phyloP scores from a whole-genome alignment of 2,329 filamentous ascomycete genomes.

The Paecilomyces fulvus region DNA sequence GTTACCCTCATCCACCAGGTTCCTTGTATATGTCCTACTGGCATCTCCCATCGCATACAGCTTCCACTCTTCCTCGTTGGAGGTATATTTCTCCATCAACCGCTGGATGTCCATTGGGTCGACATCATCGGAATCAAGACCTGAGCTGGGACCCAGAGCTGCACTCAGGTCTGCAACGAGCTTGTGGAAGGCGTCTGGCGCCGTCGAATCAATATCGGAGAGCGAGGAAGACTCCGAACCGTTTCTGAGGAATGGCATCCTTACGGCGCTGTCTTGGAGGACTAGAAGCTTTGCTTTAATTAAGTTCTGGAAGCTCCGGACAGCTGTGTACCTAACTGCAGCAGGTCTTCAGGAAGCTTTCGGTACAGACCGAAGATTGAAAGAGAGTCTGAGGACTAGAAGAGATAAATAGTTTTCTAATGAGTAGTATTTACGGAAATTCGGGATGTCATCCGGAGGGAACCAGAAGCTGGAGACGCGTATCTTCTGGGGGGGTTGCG shows the following conservation, averaged over 20 bases:
- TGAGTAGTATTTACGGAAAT: background rate
- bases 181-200: conserved; percentile 48
- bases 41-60: conserved; percentile 66
- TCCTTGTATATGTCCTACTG: conserved; percentile 69
- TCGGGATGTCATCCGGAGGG: background rate
- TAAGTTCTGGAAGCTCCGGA: background rate
- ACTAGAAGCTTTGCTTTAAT: background rate
- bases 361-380: background rate
- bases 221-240: conserved; percentile 6
- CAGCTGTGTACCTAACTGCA: background rate
- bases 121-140: conserved; percentile 72
- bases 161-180: conserved; percentile 67
- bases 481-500: background rate
- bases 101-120: conserved; percentile 62
- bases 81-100: conserved; percentile 68
- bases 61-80: conserved; percentile 61
- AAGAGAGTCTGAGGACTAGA: background rate
- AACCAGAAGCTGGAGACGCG: background rate
- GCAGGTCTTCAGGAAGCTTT: background rate
- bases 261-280: conserved; percentile 1
- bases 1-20: conserved; percentile 84
- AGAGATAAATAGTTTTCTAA: background rate
- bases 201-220: conserved; percentile 8
- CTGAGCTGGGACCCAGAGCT: conserved; percentile 70
- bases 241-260: conserved; percentile 29